Base-by-base conservation (phyloP, 352 stramenopile species). In the Phytophthora cryptogea region DNA sequence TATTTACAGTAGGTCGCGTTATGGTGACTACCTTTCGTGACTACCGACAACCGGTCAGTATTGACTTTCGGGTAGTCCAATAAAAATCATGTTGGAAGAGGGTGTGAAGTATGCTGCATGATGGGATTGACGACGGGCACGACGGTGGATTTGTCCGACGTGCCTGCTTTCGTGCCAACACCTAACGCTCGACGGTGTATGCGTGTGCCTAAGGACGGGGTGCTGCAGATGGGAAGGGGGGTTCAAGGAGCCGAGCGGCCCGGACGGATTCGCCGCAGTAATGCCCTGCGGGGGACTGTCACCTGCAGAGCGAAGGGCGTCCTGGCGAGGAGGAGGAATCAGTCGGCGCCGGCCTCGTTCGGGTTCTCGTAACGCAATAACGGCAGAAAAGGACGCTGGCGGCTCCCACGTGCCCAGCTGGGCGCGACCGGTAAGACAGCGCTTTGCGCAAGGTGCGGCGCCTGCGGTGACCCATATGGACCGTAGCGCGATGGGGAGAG, bases 331-430 rank as follows among this genome's bases (percentile, higher is more conserved):
- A 17, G 16, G 41, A 35, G 30, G 45, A 57, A 49, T 48, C 55
- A 63, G 55, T 30, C 42, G 55, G 8, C 39, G 9, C 8, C 35
- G 20, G 9, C 54, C 31, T 23, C 41, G 56, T 47, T 64, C 57
- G 47, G 42, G 20, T 23, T 23, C 32, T 16, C 36, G 26, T 60
- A 66, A 52, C 48, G 40, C 57, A 50, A 60, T 35, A 48, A 50
- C 51, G 13, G 41, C 57, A 66, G 50, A 61, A 66, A 57, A 59
- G 23, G 42, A 45, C 51, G 39, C 31, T 27, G 7, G 39, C 39
- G 16, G 39, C 39, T 44, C 39, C 39, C 39, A 35, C 37, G 44
- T 50, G 45, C 33, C 31, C 39, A 58, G 39, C 35, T n/a, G n/a
- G n/a, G n/a, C n/a, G n/a, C n/a, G n/a, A n/a, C n/a, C 30, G 27